A percentile compares a stretch with the other conserved stretches of the same genome.
Conservation (phyloP, 2,329 filamentous ascomycete genomes). For the Diplodia sapinea region DNA sequence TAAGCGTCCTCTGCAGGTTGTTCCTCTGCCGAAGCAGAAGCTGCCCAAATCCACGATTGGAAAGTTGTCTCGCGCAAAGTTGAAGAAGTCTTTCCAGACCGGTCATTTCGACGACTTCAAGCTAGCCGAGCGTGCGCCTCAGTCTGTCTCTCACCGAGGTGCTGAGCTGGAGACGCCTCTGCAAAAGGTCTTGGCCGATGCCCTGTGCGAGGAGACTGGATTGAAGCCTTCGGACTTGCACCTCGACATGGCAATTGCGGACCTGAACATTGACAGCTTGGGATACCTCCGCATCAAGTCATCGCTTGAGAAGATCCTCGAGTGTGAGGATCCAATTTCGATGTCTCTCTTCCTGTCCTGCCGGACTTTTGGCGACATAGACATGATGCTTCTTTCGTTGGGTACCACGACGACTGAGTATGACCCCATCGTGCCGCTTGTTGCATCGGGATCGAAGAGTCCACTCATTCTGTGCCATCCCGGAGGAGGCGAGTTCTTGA, state of each 20-base stretch:
- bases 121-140: neutral
- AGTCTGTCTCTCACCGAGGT: neutral
- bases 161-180: slow-evolving; percentile 15
- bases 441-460: slow-evolving; percentile 18
- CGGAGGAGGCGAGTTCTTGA: slow-evolving; percentile 31
- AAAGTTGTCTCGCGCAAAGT: slow-evolving; percentile 28
- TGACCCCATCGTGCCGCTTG: slow-evolving; percentile 29
- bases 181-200: slow-evolving; percentile 13
- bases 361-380: slow-evolving; percentile 18
- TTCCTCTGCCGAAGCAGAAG: slow-evolving; percentile 28
- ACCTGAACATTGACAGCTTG: slow-evolving; percentile 26
- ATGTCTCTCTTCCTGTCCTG: slow-evolving; percentile 27
- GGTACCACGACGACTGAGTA: slow-evolving; percentile 23
- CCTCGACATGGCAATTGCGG: slow-evolving; percentile 10
- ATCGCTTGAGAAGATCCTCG: slow-evolving; percentile 25
- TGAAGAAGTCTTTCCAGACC: slow-evolving; percentile 25
- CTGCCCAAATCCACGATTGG: slow-evolving; percentile 31
- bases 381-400: slow-evolving; percentile 25
- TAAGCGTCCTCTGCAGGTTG: slow-evolving; percentile 11
- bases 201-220: slow-evolving; percentile 14
- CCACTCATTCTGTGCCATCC: slow-evolving; percentile 31
- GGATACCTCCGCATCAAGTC: slow-evolving; percentile 31
- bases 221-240: slow-evolving; percentile 21
- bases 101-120: slow-evolving; percentile 27
- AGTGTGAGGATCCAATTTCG: slow-evolving; percentile 24